Percentiles rank a stretch among this genome's conserved stretches.
Evolutionary conservation across 1,284 basidiomycete species (phyloP).

Genomic region (Agroathelia rolfsii): DNA sequence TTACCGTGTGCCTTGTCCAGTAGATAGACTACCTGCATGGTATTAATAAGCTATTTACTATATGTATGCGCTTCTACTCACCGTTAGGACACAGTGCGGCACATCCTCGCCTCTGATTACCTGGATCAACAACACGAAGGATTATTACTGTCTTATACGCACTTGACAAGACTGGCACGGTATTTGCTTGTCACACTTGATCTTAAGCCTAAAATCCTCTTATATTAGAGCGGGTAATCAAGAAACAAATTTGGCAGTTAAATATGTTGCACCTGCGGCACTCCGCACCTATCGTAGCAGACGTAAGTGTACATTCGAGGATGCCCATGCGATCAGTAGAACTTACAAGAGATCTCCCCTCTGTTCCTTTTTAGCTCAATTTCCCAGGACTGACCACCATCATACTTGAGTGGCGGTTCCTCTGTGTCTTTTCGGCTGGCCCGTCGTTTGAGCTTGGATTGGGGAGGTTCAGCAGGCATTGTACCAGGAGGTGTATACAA

Average conservation of each 20-base stretch:
- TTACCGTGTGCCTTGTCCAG: slow-evolving; percentile 55
- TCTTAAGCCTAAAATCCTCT: slow-evolving; percentile 44
- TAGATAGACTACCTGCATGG: slow-evolving; percentile 41
- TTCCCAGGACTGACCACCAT: slow-evolving; percentile 39
- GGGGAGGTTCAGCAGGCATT: slow-evolving; percentile 42
- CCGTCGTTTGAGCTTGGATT: slow-evolving; percentile 36
- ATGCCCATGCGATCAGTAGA: slow-evolving; percentile 9
- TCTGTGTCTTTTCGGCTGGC: slow-evolving; percentile 36
- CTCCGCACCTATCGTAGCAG: slow-evolving; percentile 34
- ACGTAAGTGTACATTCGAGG: neutral
- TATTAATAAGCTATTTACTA: slow-evolving; percentile 5
- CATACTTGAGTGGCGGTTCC: slow-evolving; percentile 30
- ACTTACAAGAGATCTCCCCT: slow-evolving; percentile 21
- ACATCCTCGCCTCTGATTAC: slow-evolving; percentile 47
- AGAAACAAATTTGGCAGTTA: slow-evolving; percentile 12
- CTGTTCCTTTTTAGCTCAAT: slow-evolving; percentile 43
- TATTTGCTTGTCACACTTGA: slow-evolving; percentile 70
- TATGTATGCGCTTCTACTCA: slow-evolving; percentile 20
- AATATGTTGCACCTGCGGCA: slow-evolving; percentile 48
- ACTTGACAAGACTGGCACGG: slow-evolving; percentile 63
- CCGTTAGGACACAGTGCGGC: slow-evolving; percentile 65
- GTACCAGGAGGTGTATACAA: no score
- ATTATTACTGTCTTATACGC: no score
- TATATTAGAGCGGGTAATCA: slow-evolving; percentile 10
- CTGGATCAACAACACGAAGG: slow-evolving; percentile 4